phyloP scores from a whole-genome alignment of 345 rosid genomes.

The Salix caprea region DNA sequence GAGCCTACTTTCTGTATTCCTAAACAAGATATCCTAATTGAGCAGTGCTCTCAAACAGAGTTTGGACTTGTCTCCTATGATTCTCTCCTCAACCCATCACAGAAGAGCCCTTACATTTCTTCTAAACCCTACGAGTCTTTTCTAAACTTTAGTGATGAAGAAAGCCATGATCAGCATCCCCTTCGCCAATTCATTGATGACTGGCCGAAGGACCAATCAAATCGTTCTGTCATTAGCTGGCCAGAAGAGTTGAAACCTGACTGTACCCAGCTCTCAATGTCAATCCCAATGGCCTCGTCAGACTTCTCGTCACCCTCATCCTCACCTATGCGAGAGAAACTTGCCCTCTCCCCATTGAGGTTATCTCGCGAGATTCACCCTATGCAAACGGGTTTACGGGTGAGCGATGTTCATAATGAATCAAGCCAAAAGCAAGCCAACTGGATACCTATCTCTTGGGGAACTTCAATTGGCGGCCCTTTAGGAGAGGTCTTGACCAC shows the following conservation, averaged over 20 bases:
- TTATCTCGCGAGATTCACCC: constrained; percentile 46
- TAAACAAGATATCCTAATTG: constrained; percentile 31
- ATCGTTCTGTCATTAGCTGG: constrained; percentile 37
- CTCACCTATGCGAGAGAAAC: constrained; percentile 38
- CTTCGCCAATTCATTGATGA: constrained; percentile 39
- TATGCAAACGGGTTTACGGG: constrained; percentile 35
- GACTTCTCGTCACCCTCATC: constrained; percentile 44
- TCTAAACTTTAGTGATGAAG: constrained; percentile 24
- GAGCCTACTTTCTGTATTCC: constrained; percentile 24
- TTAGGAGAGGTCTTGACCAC: constrained; percentile 58
- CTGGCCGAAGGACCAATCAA: constrained; percentile 38
- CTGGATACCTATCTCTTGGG: constrained; percentile 56
- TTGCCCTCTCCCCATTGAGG: constrained; percentile 43
- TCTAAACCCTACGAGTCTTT: constrained; percentile 25
- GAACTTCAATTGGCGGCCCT: constrained; percentile 56
- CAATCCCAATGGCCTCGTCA: constrained; percentile 46
- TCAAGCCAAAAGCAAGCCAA: constrained; percentile 33
- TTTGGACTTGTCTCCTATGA: constrained; percentile 53
- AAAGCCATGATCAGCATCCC: constrained; percentile 28
- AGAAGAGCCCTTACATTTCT: constrained; percentile 22
- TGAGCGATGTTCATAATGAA: constrained; percentile 21
- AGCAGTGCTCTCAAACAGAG: constrained; percentile 25
- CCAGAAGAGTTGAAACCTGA: constrained; percentile 51
- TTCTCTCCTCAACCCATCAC: constrained; percentile 41
- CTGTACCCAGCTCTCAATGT: constrained; percentile 68